Evolutionary conservation across 2,329 filamentous ascomycete genomes (phyloP).

Genomic region (Aspergillus sp.): DNA sequence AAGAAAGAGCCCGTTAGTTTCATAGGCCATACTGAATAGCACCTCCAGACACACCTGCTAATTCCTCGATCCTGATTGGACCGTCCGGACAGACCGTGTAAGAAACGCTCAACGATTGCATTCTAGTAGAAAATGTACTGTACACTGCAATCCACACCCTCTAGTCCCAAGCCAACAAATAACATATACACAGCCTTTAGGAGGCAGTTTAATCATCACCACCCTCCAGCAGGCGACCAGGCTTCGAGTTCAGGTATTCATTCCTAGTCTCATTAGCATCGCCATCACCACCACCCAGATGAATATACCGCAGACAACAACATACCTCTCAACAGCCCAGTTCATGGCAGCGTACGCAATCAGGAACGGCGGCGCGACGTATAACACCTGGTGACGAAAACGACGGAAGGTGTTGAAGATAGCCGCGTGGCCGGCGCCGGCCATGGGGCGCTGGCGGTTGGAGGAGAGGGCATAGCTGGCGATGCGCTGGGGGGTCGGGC

Average conservation of each 20-base stretch:
- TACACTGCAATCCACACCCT: slow-evolving; percentile 20
- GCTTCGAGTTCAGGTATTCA: slow-evolving; percentile 45
- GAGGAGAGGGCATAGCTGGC: slow-evolving; percentile 66
- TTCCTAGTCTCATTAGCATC: slow-evolving; percentile 30
- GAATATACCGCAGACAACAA: slow-evolving; percentile 8
- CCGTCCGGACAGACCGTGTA: not conserved
- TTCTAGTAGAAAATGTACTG: slow-evolving; percentile 25
- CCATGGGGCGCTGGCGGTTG: slow-evolving; percentile 84
- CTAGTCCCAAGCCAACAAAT: no score
- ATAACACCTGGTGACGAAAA: slow-evolving; percentile 77
- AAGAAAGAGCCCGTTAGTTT: no score
- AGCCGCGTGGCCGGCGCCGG: slow-evolving; percentile 67
- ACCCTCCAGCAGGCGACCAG: slow-evolving; percentile 32
- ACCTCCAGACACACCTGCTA: not conserved
- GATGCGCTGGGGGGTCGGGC: slow-evolving; percentile 47
- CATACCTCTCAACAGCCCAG: slow-evolving; percentile 87
- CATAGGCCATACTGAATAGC: no score
- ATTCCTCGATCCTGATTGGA: not conserved
- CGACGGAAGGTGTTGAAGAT: slow-evolving; percentile 95
- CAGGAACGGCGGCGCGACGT: slow-evolving; percentile 72
- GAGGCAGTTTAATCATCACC: slow-evolving; percentile 23
- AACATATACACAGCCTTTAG: not conserved
- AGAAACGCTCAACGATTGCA: no score
- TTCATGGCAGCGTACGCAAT: slow-evolving; percentile 73
- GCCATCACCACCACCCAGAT: no score